These are phyloP conservation scores for Halenospora varia DNA, from an alignment of 495 filamentous ascomycete genomes.

Conservation along the genomic window DNA sequence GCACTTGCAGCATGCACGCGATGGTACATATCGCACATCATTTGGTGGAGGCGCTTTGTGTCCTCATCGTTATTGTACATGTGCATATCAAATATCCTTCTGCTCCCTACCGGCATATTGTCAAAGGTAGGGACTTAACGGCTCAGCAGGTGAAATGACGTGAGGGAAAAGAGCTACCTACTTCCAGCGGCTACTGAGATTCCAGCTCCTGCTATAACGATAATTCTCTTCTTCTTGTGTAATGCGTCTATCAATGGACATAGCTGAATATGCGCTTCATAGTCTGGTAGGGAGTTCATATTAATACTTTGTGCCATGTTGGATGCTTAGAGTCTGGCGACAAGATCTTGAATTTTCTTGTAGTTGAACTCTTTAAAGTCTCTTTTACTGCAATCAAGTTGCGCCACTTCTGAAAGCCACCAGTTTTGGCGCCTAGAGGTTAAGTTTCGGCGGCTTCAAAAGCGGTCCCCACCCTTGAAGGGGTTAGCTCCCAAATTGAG, in stretches of 20 bases:
- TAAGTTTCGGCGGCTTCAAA: neutral
- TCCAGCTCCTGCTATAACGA: conserved; percentile 11
- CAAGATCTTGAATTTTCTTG: neutral
- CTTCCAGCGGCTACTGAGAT: conserved; percentile 5
- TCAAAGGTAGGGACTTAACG: conserved; percentile 3
- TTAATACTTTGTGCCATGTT: conserved; percentile 7
- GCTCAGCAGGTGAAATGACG: neutral
- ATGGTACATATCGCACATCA: conserved; percentile 7
- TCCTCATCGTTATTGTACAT: conserved; percentile 7
- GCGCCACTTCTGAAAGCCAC: too few species aligned
- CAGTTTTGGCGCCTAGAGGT: neutral
- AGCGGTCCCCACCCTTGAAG: neutral
- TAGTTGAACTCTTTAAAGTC: too few species aligned
- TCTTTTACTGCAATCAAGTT: too few species aligned
- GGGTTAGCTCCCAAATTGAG: too few species aligned
- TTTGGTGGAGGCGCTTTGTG: neutral
- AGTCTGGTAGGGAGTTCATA: conserved; percentile 5
- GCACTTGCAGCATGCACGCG: neutral
- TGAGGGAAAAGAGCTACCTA: conserved; percentile 1
- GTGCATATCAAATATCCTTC: conserved; percentile 1
- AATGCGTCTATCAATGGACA: conserved; percentile 10
- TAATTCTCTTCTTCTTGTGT: conserved; percentile 13
- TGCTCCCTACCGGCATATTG: neutral
- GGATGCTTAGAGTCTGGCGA: neutral
- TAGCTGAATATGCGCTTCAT: conserved; percentile 6